phyloP scores from a whole-genome alignment of 345 rosid genomes.

The Eucalyptus globulus region DNA sequence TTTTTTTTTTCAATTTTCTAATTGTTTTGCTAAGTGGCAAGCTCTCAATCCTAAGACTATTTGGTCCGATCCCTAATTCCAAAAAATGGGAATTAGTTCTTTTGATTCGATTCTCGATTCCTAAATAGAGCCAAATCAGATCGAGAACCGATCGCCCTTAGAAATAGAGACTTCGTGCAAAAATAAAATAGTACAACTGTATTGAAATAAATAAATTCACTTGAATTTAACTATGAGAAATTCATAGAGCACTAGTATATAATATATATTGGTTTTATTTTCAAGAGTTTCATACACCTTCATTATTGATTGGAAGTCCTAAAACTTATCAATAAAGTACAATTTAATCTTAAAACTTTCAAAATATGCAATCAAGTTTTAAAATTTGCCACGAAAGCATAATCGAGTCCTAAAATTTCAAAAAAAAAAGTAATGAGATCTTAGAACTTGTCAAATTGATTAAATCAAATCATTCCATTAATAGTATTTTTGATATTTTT shows the following conservation, averaged over 20 bases:
- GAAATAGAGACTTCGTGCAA: not conserved
- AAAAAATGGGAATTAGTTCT: accelerated
- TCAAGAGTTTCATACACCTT: not conserved
- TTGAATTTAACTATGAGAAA: not conserved
- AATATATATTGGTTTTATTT: not conserved
- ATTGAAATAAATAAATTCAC: not conserved
- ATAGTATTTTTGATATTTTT: no score
- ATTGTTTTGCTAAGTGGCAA: accelerated
- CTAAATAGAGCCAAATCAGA: accelerated
- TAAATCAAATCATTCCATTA: accelerated
- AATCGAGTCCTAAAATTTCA: no score
- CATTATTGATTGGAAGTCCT: accelerated
- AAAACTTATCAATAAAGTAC: no score
- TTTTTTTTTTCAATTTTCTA: no score
- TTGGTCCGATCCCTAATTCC: accelerated
- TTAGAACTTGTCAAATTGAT: no score
- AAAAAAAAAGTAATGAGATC: no score
- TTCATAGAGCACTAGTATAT: accelerated
- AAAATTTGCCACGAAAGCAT: no score
- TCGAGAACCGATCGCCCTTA: accelerated
- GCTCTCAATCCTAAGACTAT: accelerated
- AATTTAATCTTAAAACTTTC: no score
- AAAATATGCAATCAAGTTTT: no score
- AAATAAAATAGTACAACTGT: accelerated
- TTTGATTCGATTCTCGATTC: accelerated